Evolutionary conservation across 2,329 filamentous ascomycete species (phyloP).

Genomic region (Fusarium coffeatum): DNA sequence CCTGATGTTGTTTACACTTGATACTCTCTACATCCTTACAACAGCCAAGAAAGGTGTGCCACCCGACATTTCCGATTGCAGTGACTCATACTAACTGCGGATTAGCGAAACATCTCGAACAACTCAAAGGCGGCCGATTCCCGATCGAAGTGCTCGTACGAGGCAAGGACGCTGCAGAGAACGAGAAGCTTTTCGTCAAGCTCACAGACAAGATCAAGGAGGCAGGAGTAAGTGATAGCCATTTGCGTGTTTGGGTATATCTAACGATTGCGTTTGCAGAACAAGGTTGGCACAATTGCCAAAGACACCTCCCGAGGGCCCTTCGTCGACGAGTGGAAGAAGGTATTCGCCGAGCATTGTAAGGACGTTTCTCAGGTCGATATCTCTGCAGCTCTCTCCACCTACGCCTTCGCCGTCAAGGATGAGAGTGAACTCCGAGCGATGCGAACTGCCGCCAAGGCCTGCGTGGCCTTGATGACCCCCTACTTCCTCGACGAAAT

Average conservation of each 20-base stretch:
- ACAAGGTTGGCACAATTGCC: constrained; percentile 87
- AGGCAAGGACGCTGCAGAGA: constrained; percentile 90
- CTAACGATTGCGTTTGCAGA: constrained; percentile 60
- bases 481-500: constrained; percentile 99
- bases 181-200: constrained; percentile 88
- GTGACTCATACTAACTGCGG: constrained; percentile 48
- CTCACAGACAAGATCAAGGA: constrained; percentile 88
- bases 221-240: constrained; percentile 74
- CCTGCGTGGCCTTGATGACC: constrained; percentile 93
- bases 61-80: not conserved
- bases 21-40: constrained; percentile 90
- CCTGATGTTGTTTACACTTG: constrained; percentile 89
- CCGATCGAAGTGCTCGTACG: constrained; percentile 92
- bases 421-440: constrained; percentile 93
- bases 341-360: constrained; percentile 78
- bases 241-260: constrained; percentile 1
- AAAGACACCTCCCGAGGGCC: constrained; percentile 89
- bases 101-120: constrained; percentile 89
- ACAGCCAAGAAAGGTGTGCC: constrained; percentile 94
- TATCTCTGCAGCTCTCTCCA: constrained; percentile 82
- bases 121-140: constrained; percentile 90
- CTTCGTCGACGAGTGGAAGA: constrained; percentile 97
- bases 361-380: constrained; percentile 92
- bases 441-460: constrained; percentile 93
- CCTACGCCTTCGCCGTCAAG: constrained; percentile 88